phyloP scores from a whole-genome alignment of 208 protist species.

The Wallacemonas rigidus region DNA sequence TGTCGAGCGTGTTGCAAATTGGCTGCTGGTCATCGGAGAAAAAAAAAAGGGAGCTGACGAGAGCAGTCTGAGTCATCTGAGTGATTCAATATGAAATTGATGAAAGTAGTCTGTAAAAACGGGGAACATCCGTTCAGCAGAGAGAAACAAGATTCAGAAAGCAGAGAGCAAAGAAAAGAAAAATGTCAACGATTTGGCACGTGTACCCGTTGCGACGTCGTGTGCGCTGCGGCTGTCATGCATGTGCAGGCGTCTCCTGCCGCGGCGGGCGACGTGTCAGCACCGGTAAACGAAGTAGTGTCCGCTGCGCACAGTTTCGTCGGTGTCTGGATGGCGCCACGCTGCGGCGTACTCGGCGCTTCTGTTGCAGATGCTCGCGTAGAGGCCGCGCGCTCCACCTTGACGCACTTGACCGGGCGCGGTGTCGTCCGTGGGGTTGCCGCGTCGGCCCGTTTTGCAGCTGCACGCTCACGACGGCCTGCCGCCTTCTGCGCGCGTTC shows the following conservation, averaged over 20 bases:
- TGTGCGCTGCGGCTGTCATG: too few relatives aligned
- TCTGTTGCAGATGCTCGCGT: not conserved
- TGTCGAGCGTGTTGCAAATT: not conserved
- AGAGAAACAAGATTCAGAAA: too few relatives aligned
- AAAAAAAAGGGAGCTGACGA: not conserved
- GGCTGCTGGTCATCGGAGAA: not conserved
- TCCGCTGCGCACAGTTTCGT: too few relatives aligned
- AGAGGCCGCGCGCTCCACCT: not conserved
- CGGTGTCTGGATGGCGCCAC: too few relatives aligned
- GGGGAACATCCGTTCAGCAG: too few relatives aligned
- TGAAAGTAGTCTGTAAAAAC: not conserved
- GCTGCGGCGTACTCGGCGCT: not conserved
- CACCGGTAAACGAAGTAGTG: too few relatives aligned
- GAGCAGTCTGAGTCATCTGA: not conserved
- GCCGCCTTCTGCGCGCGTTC: constrained; percentile 1
- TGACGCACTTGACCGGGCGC: not conserved
- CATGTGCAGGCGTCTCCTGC: too few relatives aligned
- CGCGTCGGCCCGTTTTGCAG: not conserved
- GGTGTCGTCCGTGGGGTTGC: not conserved
- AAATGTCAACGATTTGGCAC: too few relatives aligned
- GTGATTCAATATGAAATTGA: not conserved
- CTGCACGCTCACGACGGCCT: not conserved
- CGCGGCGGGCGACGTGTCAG: too few relatives aligned
- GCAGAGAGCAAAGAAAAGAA: too few relatives aligned
- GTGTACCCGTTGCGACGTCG: too few relatives aligned